Evolutionary conservation across 768 basidiomycete genomes (phyloP).

Genomic region (Rossbeevera mucosa): DNA sequence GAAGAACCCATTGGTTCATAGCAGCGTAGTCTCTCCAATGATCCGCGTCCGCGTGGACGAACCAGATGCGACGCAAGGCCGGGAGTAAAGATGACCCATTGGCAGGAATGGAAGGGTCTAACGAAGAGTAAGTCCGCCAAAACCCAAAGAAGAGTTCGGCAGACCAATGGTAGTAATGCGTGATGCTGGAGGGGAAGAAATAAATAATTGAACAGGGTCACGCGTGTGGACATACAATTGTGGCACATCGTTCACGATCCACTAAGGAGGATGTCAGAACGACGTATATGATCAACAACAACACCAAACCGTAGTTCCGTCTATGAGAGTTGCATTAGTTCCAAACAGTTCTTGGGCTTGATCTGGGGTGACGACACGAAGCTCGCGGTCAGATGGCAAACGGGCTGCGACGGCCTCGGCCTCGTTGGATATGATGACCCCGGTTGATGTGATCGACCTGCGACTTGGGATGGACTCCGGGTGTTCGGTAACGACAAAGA

Average conservation of each 20-base stretch:
- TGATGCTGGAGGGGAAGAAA: constrained; percentile 47
- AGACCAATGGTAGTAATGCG: constrained; percentile 92
- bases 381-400: constrained; percentile 72
- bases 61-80: constrained; percentile 67
- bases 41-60: constrained; percentile 65
- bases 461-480: constrained; percentile 63
- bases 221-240: constrained; percentile 62
- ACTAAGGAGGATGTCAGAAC: constrained; percentile 37
- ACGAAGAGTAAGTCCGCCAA: constrained; percentile 84
- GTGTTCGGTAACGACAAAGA: constrained; percentile 76
- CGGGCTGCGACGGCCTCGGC: constrained; percentile 51
- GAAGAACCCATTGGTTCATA: constrained; percentile 88
- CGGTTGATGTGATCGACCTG: constrained; percentile 68
- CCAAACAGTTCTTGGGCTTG: constrained; percentile 71
- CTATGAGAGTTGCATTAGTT: constrained; percentile 63
- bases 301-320: constrained; percentile 63
- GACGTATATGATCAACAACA: neutral
- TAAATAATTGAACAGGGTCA: neutral
- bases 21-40: constrained; percentile 89
- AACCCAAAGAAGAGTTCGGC: constrained; percentile 91
- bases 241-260: constrained; percentile 77
- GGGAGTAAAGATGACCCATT: constrained; percentile 70
- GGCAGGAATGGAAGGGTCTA: constrained; percentile 64
- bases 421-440: constrained; percentile 53
- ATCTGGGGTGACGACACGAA: constrained; percentile 66